phyloP scores from a whole-genome alignment of 495 filamentous ascomycete genomes.

The Hypoxylon intermedium region DNA sequence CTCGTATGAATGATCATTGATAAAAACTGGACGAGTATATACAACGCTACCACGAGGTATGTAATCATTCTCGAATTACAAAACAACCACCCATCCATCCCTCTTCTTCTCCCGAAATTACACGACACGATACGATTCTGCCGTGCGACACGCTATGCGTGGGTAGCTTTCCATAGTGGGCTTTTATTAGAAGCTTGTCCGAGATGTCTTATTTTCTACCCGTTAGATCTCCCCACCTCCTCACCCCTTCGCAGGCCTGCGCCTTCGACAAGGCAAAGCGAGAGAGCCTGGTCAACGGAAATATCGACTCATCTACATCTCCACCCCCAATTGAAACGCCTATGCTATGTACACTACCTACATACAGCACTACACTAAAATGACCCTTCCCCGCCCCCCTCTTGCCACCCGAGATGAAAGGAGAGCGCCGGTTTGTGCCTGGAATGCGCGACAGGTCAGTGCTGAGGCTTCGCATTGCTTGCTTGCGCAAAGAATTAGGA shows the following conservation, averaged over 20 bases:
- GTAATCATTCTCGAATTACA: too few species aligned
- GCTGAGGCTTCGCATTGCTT: background rate
- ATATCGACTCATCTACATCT: constrained; percentile 14
- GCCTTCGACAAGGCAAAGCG: constrained; percentile 2
- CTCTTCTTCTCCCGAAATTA: constrained; percentile 35
- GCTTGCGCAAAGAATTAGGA: too few species aligned
- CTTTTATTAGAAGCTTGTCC: constrained; percentile 12
- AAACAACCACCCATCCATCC: constrained; percentile 18
- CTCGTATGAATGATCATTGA: too few species aligned
- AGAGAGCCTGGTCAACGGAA: constrained; percentile 2
- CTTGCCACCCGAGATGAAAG: constrained; percentile 37
- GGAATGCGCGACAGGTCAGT: constrained; percentile 6
- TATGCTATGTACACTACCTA: too few species aligned
- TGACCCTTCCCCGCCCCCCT: constrained; percentile 25
- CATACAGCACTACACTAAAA: constrained; percentile 23
- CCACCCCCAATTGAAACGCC: constrained; percentile 29
- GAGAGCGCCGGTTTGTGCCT: constrained; percentile 7
- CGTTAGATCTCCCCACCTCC: background rate
- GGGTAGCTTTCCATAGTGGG: background rate
- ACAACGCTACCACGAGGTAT: too few species aligned
- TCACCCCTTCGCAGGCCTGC: too few species aligned
- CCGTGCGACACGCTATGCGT: constrained; percentile 7
- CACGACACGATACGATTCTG: constrained; percentile 9
- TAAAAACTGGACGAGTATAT: too few species aligned
- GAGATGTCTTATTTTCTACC: constrained; percentile 15